phyloP scores from a whole-genome alignment of 1,284 basidiomycete genomes.

The Thelephora terrestris region DNA sequence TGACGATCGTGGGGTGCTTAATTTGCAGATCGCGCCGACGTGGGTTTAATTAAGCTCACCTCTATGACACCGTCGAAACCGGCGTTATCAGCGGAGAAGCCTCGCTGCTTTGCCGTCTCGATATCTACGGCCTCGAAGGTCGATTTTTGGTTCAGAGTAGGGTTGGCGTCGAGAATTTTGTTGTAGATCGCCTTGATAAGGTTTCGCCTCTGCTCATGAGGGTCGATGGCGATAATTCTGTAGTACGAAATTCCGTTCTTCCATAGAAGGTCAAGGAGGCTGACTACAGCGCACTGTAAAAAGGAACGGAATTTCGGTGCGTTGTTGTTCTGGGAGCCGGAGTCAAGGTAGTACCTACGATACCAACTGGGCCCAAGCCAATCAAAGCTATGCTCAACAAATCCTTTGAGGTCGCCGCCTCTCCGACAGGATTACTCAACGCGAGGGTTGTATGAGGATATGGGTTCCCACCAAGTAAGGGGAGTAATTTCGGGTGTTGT shows the following conservation, averaged over 20 bases:
- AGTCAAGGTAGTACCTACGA: conserved; percentile 28
- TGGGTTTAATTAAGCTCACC: conserved; percentile 25
- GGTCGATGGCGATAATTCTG: conserved; percentile 55
- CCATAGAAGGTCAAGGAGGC: conserved; percentile 51
- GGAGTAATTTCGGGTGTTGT: conserved; percentile 57
- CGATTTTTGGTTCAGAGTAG: conserved; percentile 32
- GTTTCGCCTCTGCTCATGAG: conserved; percentile 39
- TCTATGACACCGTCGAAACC: conserved; percentile 62
- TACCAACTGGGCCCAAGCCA: conserved; percentile 69
- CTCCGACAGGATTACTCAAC: no score
- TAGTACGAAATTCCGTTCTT: conserved; percentile 25
- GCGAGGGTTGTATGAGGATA: conserved; percentile 38
- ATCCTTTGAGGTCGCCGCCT: conserved; percentile 22
- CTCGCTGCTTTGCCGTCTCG: conserved; percentile 38
- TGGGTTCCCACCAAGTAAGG: conserved; percentile 42
- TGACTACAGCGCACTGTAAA: conserved; percentile 45
- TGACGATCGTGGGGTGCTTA: neutral
- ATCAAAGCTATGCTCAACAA: conserved; percentile 52
- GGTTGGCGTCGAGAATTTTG: no score
- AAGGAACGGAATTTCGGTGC: neutral
- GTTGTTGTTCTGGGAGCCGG: neutral
- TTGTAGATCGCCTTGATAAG: conserved; percentile 48
- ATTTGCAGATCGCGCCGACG: neutral
- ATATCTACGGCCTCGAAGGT: conserved; percentile 40
- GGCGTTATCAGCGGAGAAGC: conserved; percentile 34